Evolutionary conservation across 306 rosid species (phyloP).

Genomic region (Trifolium repens): DNA sequence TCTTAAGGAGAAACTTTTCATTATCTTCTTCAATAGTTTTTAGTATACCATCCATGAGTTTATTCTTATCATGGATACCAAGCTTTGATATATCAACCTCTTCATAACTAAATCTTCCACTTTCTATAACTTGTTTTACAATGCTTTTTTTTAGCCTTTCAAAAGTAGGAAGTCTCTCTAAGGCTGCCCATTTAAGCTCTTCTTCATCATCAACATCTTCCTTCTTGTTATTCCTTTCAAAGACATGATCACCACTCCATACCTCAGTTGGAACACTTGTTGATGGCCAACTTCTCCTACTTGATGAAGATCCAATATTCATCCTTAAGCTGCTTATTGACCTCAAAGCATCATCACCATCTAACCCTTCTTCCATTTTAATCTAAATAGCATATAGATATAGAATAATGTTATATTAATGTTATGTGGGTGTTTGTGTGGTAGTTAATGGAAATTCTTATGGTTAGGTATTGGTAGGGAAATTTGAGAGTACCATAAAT

Average conservation of each 20-base stretch:
- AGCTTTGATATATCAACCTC: slow-evolving; percentile 69
- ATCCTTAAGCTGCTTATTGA: slow-evolving; percentile 48
- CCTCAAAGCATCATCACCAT: slow-evolving; percentile 34
- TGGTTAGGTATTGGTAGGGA: not conserved
- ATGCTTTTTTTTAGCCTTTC: slow-evolving; percentile 72
- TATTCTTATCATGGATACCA: slow-evolving; percentile 55
- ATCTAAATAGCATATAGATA: not conserved
- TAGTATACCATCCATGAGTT: slow-evolving; percentile 57
- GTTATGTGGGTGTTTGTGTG: not conserved
- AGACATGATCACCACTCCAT: slow-evolving; percentile 36
- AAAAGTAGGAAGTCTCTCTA: slow-evolving; percentile 87
- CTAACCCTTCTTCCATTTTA: slow-evolving; percentile 44
- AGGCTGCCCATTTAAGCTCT: slow-evolving; percentile 84
- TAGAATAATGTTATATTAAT: too few species aligned
- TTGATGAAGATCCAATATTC: slow-evolving; percentile 48
- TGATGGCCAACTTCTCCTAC: slow-evolving; percentile 56
- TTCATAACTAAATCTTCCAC: slow-evolving; percentile 55
- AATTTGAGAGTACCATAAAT: not conserved
- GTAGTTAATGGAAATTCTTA: not conserved
- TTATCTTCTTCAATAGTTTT: slow-evolving; percentile 71
- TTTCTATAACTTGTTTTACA: slow-evolving; percentile 57
- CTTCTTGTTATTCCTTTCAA: slow-evolving; percentile 52
- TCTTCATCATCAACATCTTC: slow-evolving; percentile 68
- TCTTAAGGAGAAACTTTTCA: slow-evolving; percentile 63
- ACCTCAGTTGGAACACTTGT: not conserved